These are phyloP conservation scores for Theileria equi DNA, from an alignment of 169 alveolate species.

Conservation along the genomic window DNA sequence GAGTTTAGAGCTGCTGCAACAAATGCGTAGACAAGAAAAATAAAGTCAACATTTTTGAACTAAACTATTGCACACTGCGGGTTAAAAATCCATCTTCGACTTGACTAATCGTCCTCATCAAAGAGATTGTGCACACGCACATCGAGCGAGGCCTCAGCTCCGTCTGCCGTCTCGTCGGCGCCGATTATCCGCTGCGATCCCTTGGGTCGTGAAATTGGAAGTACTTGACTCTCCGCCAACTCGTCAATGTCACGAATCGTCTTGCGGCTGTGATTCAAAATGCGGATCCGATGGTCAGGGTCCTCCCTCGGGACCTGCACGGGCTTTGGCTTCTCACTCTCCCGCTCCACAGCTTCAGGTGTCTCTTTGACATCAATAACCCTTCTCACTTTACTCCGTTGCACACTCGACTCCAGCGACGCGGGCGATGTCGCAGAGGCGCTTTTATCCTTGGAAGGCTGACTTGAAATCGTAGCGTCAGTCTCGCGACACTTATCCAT, in stretches of 20 bases:
- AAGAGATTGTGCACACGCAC: slow-evolving; percentile 27
- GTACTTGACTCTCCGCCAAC: neutral
- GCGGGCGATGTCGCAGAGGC: neutral
- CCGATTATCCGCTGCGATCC: too few relatives aligned
- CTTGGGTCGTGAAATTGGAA: neutral
- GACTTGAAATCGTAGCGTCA: too few relatives aligned
- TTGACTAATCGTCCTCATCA: slow-evolving; percentile 12
- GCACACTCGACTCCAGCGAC: too few relatives aligned
- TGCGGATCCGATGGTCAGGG: neutral
- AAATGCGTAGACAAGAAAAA: neutral
- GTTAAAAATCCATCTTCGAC: neutral
- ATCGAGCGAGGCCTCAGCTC: neutral
- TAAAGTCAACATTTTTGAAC: neutral
- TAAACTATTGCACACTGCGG: neutral
- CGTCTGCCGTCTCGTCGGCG: too few relatives aligned
- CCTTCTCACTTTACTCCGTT: too few relatives aligned
- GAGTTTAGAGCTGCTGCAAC: neutral
- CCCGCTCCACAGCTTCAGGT: too few relatives aligned
- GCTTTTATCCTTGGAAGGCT: neutral
- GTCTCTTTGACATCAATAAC: too few relatives aligned
- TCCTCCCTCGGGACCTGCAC: neutral
- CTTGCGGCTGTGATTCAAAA: neutral
- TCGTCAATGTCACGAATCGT: neutral
- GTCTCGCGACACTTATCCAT: slow-evolving; percentile 85
- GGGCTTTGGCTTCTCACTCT: too few relatives aligned